phyloP scores from a whole-genome alignment of 805 yeast genomes.

The Candida awuae region DNA sequence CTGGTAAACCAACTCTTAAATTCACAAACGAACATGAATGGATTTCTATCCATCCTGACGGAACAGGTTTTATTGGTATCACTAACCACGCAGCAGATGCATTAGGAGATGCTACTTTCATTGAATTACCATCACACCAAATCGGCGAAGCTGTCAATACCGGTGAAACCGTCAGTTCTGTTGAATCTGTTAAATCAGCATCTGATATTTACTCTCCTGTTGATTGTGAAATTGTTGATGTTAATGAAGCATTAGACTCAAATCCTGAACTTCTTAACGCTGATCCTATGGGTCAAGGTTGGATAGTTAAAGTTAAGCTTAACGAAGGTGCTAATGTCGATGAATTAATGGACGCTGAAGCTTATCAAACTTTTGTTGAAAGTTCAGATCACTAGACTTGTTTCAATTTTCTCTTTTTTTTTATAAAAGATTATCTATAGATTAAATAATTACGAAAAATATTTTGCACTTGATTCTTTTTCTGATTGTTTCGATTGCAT shows the following conservation, averaged over 20 bases:
- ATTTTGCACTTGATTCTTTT: slow-evolving; percentile 2
- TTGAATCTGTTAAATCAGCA: slow-evolving; percentile 92
- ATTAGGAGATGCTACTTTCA: slow-evolving; percentile 91
- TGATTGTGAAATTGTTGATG: slow-evolving; percentile 63
- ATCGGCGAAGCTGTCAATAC: slow-evolving; percentile 35
- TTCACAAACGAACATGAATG: slow-evolving; percentile 93
- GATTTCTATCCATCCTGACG: slow-evolving; percentile 80
- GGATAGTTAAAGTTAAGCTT: slow-evolving; percentile 77
- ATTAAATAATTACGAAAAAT: not conserved
- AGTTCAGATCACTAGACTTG: slow-evolving; percentile 40
- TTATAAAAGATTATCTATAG: not conserved
- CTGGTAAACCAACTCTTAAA: slow-evolving; percentile 44
- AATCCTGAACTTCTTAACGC: slow-evolving; percentile 72
- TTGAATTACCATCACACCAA: slow-evolving; percentile 64
- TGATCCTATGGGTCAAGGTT: slow-evolving; percentile 91
- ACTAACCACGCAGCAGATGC: slow-evolving; percentile 94
- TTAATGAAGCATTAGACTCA: slow-evolving; percentile 57
- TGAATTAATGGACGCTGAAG: slow-evolving; percentile 46
- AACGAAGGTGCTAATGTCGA: slow-evolving; percentile 28
- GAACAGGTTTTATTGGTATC: slow-evolving; percentile 79
- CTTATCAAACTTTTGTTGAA: slow-evolving; percentile 50
- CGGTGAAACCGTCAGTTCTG: slow-evolving; percentile 86
- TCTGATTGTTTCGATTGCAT: not conserved
- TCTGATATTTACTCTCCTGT: slow-evolving; percentile 89
- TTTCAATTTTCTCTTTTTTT: not conserved